Percentiles rank a stretch among this genome's conserved stretches.
Evolutionary conservation across 352 stramenopile genomes (phyloP).

Genomic region (Saprolegnia diclina): DNA sequence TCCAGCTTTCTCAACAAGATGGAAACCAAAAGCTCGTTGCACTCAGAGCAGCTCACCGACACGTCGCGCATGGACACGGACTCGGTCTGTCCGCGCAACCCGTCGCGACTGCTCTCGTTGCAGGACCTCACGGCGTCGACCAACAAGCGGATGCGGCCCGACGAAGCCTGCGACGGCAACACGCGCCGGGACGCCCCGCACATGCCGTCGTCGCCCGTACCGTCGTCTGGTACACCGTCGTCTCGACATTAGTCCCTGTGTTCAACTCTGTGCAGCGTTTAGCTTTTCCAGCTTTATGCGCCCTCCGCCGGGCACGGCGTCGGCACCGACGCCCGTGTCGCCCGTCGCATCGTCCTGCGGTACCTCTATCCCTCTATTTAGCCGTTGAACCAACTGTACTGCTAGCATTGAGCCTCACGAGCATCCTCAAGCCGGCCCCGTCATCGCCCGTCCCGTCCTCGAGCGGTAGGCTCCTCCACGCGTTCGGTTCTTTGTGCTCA

Average conservation of each 20-base stretch:
- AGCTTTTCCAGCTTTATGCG: constrained; percentile 26
- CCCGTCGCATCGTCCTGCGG: constrained; percentile 18
- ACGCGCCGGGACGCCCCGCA: background rate
- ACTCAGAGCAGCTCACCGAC: background rate
- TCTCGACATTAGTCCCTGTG: background rate
- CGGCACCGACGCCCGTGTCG: constrained; percentile 3
- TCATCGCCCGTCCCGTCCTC: constrained; percentile 19
- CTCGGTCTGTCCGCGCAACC: constrained; percentile 1
- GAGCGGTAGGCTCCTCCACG: background rate
- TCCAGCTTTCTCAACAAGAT: constrained; percentile 12
- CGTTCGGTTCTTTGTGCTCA: background rate
- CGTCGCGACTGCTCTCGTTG: constrained; percentile 1
- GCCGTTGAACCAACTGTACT: background rate
- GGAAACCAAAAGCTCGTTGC: constrained; percentile 2
- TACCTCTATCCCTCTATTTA: background rate
- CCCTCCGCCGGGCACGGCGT: background rate
- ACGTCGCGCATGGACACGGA: constrained; percentile 11
- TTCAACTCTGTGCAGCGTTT: constrained; percentile 17
- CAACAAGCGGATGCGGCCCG: constrained; percentile 3
- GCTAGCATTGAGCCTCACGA: constrained; percentile 23
- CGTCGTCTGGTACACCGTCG: background rate
- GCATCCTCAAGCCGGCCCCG: constrained; percentile 5
- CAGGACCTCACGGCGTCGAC: background rate
- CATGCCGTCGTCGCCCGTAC: background rate
- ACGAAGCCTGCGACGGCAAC: constrained; percentile 2